Conservation (phyloP, 768 basidiomycete species). For the Calocybe cyanea region DNA sequence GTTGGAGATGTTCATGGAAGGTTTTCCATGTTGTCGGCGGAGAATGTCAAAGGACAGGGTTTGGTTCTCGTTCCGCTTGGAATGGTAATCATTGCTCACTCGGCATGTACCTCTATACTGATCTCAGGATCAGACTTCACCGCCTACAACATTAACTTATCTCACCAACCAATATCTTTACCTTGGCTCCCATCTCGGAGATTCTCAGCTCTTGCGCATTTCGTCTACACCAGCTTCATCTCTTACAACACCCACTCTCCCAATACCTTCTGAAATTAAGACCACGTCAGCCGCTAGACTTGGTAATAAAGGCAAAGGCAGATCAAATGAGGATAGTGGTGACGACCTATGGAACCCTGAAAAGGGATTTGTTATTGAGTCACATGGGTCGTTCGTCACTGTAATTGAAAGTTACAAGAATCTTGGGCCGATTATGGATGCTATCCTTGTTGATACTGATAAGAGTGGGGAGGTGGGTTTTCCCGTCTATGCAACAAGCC, state of each 20-base stretch:
- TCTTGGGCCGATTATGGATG: slow-evolving; percentile 82
- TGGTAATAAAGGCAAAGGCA: slow-evolving; percentile 34
- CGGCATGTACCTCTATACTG: not conserved
- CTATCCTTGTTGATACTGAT: slow-evolving; percentile 69
- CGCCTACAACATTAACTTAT: slow-evolving; percentile 68
- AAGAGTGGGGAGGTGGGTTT: slow-evolving; percentile 60
- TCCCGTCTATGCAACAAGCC: not conserved
- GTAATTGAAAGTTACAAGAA: slow-evolving; percentile 68
- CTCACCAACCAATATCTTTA: slow-evolving; percentile 68
- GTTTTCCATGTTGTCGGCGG: slow-evolving; percentile 60
- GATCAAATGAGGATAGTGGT: slow-evolving; percentile 29
- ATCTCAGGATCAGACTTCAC: slow-evolving; percentile 50
- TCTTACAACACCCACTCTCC: slow-evolving; percentile 40
- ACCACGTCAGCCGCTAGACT: slow-evolving; percentile 36
- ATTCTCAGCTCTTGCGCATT: slow-evolving; percentile 74
- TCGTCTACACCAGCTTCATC: slow-evolving; percentile 40
- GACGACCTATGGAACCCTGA: slow-evolving; percentile 21
- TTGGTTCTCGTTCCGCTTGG: slow-evolving; percentile 66
- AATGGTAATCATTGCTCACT: slow-evolving; percentile 42
- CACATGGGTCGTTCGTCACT: slow-evolving; percentile 53
- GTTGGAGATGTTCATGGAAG: slow-evolving; percentile 72
- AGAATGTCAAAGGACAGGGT: slow-evolving; percentile 36
- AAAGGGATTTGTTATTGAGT: slow-evolving; percentile 47
- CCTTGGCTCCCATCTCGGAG: slow-evolving; percentile 77
- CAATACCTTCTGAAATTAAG: slow-evolving; percentile 46